Evolutionary conservation across 2,329 filamentous ascomycete genomes (phyloP).

Genomic region (Fusarium solani-melongenae): DNA sequence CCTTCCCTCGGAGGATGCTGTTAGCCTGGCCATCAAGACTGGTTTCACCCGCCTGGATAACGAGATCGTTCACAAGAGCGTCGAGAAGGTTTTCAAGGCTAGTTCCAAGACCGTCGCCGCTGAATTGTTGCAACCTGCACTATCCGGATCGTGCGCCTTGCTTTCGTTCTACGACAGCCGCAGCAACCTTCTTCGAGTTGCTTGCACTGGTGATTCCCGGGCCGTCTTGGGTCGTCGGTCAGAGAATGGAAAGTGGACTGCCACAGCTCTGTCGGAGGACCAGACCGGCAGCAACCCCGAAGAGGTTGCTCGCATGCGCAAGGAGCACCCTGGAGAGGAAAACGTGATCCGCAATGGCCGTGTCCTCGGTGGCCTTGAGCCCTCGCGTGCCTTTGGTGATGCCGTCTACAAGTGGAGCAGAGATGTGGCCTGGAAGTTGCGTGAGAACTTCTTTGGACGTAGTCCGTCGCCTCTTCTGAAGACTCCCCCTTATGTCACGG

Average conservation of each 20-base stretch:
- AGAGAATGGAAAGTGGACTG: slow-evolving; percentile 88
- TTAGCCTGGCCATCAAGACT: slow-evolving; percentile 91
- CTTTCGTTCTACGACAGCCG: slow-evolving; percentile 95
- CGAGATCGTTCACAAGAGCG: slow-evolving; percentile 94
- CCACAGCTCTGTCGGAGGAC: slow-evolving; percentile 88
- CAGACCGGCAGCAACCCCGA: slow-evolving; percentile 91
- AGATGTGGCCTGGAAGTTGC: slow-evolving; percentile 85
- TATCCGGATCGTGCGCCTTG: slow-evolving; percentile 96
- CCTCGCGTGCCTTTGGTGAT: slow-evolving; percentile 94
- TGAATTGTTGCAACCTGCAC: slow-evolving; percentile 88
- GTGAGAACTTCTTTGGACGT: slow-evolving; percentile 87
- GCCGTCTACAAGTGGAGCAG: slow-evolving; percentile 96
- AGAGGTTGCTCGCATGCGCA: slow-evolving; percentile 84
- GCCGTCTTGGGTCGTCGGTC: slow-evolving; percentile 88
- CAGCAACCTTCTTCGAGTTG: slow-evolving; percentile 89
- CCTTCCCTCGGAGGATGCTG: slow-evolving; percentile 80
- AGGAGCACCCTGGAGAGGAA: slow-evolving; percentile 89
- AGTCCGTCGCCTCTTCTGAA: slow-evolving; percentile 81
- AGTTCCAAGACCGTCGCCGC: slow-evolving; percentile 92
- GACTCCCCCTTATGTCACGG: slow-evolving; percentile 96
- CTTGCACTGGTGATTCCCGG: slow-evolving; percentile 95
- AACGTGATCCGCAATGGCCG: slow-evolving; percentile 89
- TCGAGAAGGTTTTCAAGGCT: slow-evolving; percentile 88
- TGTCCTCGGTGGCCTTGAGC: slow-evolving; percentile 91
- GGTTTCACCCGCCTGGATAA: slow-evolving; percentile 90